Base-by-base conservation (phyloP, 192 early-diverging fungal genomes). In the Linnemannia zychae region DNA sequence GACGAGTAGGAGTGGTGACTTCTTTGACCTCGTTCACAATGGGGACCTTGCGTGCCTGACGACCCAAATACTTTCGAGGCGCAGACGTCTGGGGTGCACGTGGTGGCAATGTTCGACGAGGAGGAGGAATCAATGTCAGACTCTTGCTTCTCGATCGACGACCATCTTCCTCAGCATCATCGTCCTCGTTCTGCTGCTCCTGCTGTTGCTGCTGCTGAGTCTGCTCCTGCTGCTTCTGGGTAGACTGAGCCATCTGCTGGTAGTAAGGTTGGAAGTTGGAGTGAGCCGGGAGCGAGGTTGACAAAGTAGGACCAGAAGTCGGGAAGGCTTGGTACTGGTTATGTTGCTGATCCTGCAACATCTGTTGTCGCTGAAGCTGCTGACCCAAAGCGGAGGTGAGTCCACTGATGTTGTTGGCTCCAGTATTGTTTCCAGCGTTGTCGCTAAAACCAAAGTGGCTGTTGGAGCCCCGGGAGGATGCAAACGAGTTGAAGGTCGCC, bases 1-100 rank as follows among this genome's bases (percentile, higher is more conserved):
- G 73, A 80, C 88, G 88, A 20, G 75, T 78, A 20, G 87, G 87
- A 2, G 57, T 57, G 22, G 65, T 60, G 2, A 75, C 67, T 15
- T 84, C 82, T 28, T 78, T 78, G 66, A 75, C 73, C 47, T 74
- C 75, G 15, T 73, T 68, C 22, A 78, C 40, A 15, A 53, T 36
- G 6, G 78, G 68, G 1, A 69, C 36, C 37, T 74, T 83, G 11
- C 82, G 65, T 31, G 72, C n/a, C 36, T 78, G 76, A 28, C 82
- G 82, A 20, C 82, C 82, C 4, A 65, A 34, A 38, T 84, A 84
- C 50, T 66, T 68, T 66, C 82, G 65, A 52, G 82, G 82, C 5
- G 75, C 75, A 3, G 72, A 63, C 11, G 77, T 53, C 73, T 78
- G 71, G 20, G 82, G 77, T 22, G 76, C 72, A 18, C 82, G 71